These are phyloP conservation scores for Plantago elongata DNA, from an alignment of 257 asterid species.

Conservation along the genomic window DNA sequence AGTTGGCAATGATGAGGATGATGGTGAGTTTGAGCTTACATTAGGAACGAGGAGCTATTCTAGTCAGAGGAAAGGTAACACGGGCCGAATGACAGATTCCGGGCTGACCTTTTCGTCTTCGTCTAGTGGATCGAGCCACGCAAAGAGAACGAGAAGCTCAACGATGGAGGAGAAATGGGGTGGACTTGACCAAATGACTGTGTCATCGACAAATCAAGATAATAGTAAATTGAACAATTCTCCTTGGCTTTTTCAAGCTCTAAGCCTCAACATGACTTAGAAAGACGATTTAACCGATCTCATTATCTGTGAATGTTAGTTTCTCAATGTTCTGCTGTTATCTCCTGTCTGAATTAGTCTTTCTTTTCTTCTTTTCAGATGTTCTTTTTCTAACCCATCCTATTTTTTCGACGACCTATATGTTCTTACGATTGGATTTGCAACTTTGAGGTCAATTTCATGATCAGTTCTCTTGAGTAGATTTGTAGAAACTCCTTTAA, in stretches of 20 bases:
- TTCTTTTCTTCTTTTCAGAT: too few species aligned
- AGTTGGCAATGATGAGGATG: constrained; percentile 34
- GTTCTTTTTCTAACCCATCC: too few species aligned
- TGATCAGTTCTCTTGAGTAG: too few species aligned
- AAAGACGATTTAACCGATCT: too few species aligned
- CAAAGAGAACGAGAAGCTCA: constrained; percentile 28
- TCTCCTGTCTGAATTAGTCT: too few species aligned
- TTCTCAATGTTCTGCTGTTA: too few species aligned
- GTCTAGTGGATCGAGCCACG: constrained; percentile 48
- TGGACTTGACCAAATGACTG: constrained; percentile 25
- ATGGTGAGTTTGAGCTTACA: constrained; percentile 72
- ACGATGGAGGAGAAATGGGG: constrained; percentile 51
- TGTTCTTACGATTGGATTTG: too few species aligned
- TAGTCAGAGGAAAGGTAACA: constrained; percentile 26
- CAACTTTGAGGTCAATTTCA: too few species aligned
- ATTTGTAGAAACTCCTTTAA: too few species aligned
- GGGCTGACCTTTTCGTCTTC: constrained; percentile 64
- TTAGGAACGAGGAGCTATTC: constrained; percentile 52
- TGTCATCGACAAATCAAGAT: constrained; percentile 20
- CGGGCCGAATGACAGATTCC: constrained; percentile 33
- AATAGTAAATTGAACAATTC: constrained; percentile 39
- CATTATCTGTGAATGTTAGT: too few species aligned
- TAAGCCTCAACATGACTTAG: constrained; percentile 61
- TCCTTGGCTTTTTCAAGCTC: constrained; percentile 78
- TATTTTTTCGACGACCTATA: too few species aligned